Evolutionary conservation across 208 protist genomes (phyloP).

Genomic region (Blechomonas ayalai): DNA sequence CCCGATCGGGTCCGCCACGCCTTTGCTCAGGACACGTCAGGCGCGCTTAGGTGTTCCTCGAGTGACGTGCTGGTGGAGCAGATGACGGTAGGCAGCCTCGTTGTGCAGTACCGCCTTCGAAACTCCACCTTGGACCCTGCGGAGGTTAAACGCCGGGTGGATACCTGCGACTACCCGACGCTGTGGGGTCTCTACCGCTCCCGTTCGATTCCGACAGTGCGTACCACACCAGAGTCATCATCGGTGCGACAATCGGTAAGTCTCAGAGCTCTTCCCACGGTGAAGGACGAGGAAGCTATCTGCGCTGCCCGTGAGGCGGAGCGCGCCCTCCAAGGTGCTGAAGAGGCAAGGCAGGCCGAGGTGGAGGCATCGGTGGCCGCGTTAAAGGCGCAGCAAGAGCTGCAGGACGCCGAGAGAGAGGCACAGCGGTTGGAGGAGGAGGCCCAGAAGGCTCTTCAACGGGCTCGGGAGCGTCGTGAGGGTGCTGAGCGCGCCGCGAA

Average conservation of each 20-base stretch:
- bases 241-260: slow-evolving; percentile 1
- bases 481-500: slow-evolving; percentile 6
- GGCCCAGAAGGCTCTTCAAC: slow-evolving; percentile 9
- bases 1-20: slow-evolving; percentile 12
- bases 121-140: slow-evolving; percentile 10
- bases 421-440: slow-evolving; percentile 15
- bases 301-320: slow-evolving; percentile 12
- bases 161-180: slow-evolving; percentile 36
- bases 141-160: slow-evolving; percentile 10
- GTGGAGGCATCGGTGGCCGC: slow-evolving; percentile 6
- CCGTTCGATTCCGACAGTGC: slow-evolving; percentile 2
- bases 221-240: background rate
- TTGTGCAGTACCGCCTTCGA: slow-evolving; percentile 29
- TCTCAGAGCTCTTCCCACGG: background rate
- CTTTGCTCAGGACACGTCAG: slow-evolving; percentile 29
- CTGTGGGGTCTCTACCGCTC: slow-evolving; percentile 46
- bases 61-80: slow-evolving; percentile 16
- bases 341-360: slow-evolving; percentile 4
- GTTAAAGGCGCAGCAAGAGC: slow-evolving; percentile 6
- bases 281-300: slow-evolving; percentile 1
- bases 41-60: slow-evolving; percentile 16
- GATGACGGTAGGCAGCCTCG: slow-evolving; percentile 24
- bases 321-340: slow-evolving; percentile 5
- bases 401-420: slow-evolving; percentile 11
- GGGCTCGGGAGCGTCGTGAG: slow-evolving; percentile 10